phyloP scores from a whole-genome alignment of 2,329 filamentous ascomycete genomes.

The Berkeleyomyces basicola region DNA sequence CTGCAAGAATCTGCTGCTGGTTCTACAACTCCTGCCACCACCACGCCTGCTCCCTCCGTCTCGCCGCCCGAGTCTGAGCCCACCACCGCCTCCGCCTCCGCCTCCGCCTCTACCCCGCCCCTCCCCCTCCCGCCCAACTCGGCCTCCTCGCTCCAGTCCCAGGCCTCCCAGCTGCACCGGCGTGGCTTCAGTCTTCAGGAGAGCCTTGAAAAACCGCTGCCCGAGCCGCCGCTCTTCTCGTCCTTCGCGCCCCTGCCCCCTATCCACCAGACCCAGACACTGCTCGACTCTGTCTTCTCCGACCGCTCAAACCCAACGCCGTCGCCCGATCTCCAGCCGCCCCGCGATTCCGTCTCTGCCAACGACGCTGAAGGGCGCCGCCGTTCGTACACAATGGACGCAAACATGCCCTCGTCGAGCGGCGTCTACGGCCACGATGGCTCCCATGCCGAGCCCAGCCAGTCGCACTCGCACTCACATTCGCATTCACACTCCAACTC shows the following conservation, averaged over 20 bases:
- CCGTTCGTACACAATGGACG: slow-evolving; percentile 11
- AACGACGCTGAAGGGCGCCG: not conserved
- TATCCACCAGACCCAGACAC: slow-evolving; percentile 9
- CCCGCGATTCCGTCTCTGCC: not conserved
- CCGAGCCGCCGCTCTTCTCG: slow-evolving; percentile 29
- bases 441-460: slow-evolving; percentile 15
- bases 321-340: slow-evolving; percentile 18
- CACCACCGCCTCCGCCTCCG: slow-evolving; percentile 11
- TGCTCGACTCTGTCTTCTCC: slow-evolving; percentile 4
- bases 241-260: slow-evolving; percentile 16
- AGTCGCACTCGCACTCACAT: slow-evolving; percentile 20
- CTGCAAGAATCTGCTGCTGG: slow-evolving; percentile 23
- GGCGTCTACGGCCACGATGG: slow-evolving; percentile 11
- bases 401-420: slow-evolving; percentile 8
- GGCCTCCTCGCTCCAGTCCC: slow-evolving; percentile 5
- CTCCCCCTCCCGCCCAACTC: slow-evolving; percentile 14
- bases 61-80: slow-evolving; percentile 6
- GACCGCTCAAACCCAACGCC: not conserved
- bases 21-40: slow-evolving; percentile 21
- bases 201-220: slow-evolving; percentile 40
- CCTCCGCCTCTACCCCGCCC: slow-evolving; percentile 4
- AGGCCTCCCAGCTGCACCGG: slow-evolving; percentile 6
- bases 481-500: slow-evolving; percentile 16
- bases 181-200: slow-evolving; percentile 36
- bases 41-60: not conserved